These are phyloP conservation scores for Colletotrichum simmondsii DNA, from an alignment of 2,329 filamentous ascomycete species.

Conservation along the genomic window DNA sequence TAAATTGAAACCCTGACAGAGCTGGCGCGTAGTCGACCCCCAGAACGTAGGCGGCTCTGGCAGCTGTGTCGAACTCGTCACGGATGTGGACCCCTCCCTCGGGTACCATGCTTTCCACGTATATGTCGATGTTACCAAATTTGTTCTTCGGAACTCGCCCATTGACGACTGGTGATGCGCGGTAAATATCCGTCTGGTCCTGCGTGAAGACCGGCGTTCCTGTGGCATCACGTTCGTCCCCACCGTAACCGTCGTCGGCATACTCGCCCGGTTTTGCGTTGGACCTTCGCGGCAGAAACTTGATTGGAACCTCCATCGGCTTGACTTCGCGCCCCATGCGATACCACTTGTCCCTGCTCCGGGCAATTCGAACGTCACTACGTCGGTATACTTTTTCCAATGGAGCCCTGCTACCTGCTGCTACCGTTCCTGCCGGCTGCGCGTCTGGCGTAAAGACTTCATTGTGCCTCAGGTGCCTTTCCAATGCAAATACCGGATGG, in stretches of 20 bases:
- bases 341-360: slow-evolving; percentile 91
- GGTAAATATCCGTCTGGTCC: slow-evolving; percentile 78
- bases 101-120: slow-evolving; percentile 92
- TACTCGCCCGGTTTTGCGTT: slow-evolving; percentile 38
- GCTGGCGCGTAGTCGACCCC: slow-evolving; percentile 90
- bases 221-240: slow-evolving; percentile 55
- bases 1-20: slow-evolving; percentile 90
- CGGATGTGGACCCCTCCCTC: slow-evolving; percentile 79
- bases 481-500: slow-evolving; percentile 85
- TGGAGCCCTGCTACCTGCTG: slow-evolving; percentile 69
- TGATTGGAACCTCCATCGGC: slow-evolving; percentile 82
- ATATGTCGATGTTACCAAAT: slow-evolving; percentile 94
- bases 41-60: slow-evolving; percentile 78
- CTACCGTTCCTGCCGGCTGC: slow-evolving; percentile 80
- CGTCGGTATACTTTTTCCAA: slow-evolving; percentile 87
- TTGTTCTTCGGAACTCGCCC: slow-evolving; percentile 88
- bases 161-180: slow-evolving; percentile 78
- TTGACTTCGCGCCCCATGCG: slow-evolving; percentile 84
- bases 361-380: slow-evolving; percentile 80
- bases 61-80: slow-evolving; percentile 62
- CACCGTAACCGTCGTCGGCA: slow-evolving; percentile 54
- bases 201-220: slow-evolving; percentile 69
- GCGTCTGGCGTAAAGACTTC: slow-evolving; percentile 82
- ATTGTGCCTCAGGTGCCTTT: slow-evolving; percentile 84
- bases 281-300: slow-evolving; percentile 70